Conservation (phyloP, 1,139 yeast genomes). For the Taphrina deformans region DNA sequence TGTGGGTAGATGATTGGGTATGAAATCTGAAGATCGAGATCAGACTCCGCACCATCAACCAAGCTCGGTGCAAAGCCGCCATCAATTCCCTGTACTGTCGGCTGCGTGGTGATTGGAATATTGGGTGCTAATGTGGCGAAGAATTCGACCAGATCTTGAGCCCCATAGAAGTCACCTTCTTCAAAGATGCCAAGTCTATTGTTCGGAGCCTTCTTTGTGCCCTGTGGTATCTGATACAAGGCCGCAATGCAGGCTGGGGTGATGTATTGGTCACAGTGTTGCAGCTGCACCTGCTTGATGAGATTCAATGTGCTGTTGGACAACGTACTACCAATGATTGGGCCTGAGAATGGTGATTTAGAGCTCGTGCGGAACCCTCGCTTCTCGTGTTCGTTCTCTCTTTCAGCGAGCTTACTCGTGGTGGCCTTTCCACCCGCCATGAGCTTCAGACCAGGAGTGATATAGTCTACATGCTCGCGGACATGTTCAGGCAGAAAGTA, state of each 20-base stretch:
- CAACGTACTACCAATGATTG: not conserved
- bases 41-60: constrained; percentile 9
- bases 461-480: constrained; percentile 12
- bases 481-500: constrained; percentile 8
- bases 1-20: constrained; percentile 9
- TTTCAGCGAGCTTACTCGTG: not conserved
- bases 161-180: constrained; percentile 3
- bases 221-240: constrained; percentile 11
- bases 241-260: constrained; percentile 17
- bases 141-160: constrained; percentile 3
- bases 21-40: constrained; percentile 17
- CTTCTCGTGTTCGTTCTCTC: not conserved
- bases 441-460: constrained; percentile 2
- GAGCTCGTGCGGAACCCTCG: not conserved
- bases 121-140: not conserved
- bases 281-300: not conserved
- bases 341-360: not conserved
- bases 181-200: constrained; percentile 16
- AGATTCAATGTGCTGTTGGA: not conserved
- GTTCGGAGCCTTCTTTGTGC: not conserved
- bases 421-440: not conserved
- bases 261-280: constrained; percentile 5
- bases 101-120: not conserved
- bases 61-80: not conserved
- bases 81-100: not conserved